These are phyloP conservation scores for Dactylonectria estremocensis DNA, from an alignment of 2,329 filamentous ascomycete genomes.

Conservation along the genomic window DNA sequence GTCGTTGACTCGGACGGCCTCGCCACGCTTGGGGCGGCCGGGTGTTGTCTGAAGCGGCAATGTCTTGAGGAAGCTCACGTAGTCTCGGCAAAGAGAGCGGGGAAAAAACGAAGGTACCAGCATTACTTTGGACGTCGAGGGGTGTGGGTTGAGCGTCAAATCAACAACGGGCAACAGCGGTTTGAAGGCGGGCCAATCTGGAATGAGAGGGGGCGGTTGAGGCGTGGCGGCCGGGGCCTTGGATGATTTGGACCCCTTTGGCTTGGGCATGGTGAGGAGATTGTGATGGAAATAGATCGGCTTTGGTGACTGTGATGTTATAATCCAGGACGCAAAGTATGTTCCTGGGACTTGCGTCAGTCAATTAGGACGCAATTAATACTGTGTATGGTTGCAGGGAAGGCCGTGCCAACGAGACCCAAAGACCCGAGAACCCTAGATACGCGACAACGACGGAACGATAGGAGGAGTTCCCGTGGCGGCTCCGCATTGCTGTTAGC, in stretches of 20 bases:
- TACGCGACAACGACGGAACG: background rate
- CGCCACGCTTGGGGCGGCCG: conserved; percentile 82
- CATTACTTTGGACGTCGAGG: conserved; percentile 74
- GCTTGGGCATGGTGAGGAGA: conserved; percentile 51
- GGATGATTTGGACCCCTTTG: conserved; percentile 49
- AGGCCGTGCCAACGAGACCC: background rate
- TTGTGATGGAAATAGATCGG: background rate
- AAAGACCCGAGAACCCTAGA: background rate
- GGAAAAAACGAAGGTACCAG: conserved; percentile 84
- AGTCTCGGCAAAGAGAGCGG: conserved; percentile 80
- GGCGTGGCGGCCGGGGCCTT: conserved; percentile 39
- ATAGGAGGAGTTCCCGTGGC: conserved; percentile 2
- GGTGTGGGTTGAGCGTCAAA: conserved; percentile 71
- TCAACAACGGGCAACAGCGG: conserved; percentile 77
- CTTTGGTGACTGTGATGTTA: background rate
- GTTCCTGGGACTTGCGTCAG: conserved; percentile 4
- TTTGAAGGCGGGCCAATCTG: conserved; percentile 79
- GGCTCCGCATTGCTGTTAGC: background rate
- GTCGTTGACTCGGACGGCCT: conserved; percentile 90
- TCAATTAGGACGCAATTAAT: background rate
- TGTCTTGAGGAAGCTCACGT: conserved; percentile 79
- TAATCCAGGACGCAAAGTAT: background rate
- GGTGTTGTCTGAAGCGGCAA: conserved; percentile 85
- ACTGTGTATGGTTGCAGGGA: background rate
- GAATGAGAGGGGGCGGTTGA: conserved; percentile 49